Evolutionary conservation across 148 eudicot genomes (phyloP), one percentile per base, ranked within the genome.

Genomic region (Dysphania ambrosioides): DNA sequence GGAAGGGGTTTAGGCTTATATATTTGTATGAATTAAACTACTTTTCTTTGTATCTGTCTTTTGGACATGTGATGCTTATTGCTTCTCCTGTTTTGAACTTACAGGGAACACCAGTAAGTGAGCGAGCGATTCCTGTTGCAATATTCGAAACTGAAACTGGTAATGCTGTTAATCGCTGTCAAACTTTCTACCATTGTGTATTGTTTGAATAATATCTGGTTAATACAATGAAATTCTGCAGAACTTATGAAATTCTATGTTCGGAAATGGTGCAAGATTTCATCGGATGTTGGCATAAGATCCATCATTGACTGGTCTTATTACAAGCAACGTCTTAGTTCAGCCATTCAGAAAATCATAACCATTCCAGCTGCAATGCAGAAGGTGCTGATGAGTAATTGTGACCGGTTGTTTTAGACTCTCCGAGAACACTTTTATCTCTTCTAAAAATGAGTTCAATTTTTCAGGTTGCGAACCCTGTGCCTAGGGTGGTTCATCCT

Each of bases 321-420:
- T 75, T 95, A 95, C 85, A 95, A 86, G 83, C 98, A 95, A 79
- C 88, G 98, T 66, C 91, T 95, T 62, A 81, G 98, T 81, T 95
- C 98, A 59, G 80, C 98, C 53, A 95, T 95, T 82, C 98, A 95
- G 71, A 95, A 95, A 80, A 95, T 90, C 70, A 88, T 95, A 71
- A 92, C 97, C 68, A 95, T 95, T 84, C 98, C 98, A 70, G 98
- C 98, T 83, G 98, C 97, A 44, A 95, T 95, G 98, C 98, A 95
- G 83, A 95, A 95, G 98, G 98, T 95, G 76, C 75, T 66, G 32
- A 71, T 80, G 44, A 55, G n/a, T 77, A 49, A 74, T 31, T 74
- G 42, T 71, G 57, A 41, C 41, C 58, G n/a, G 34, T 18, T 70
- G 58, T 27, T 63, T n/a, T 11, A 53, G 31, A n/a, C n/a, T n/a